A percentile compares a stretch with the other conserved stretches of the same genome.
phyloP scores from a whole-genome alignment of 1,284 basidiomycete species.

The Ganoderma meredithae region DNA sequence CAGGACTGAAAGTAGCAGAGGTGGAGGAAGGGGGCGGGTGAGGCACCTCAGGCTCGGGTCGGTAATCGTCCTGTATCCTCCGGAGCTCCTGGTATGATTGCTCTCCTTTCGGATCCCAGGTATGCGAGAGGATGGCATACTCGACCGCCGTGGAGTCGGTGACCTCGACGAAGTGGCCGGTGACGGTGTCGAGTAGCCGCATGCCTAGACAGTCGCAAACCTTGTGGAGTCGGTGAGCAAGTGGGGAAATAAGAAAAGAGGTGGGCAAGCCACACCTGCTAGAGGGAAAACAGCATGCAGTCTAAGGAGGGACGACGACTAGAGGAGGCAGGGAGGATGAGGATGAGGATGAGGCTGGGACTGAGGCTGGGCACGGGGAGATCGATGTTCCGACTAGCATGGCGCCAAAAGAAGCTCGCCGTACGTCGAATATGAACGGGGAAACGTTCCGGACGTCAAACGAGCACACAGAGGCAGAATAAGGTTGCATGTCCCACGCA shows the following conservation, averaged over 20 bases:
- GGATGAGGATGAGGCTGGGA: neutral
- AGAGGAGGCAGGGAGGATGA: neutral
- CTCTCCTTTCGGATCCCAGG: slow-evolving; percentile 16
- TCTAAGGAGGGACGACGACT: neutral
- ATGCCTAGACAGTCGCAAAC: neutral
- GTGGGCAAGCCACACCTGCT: neutral
- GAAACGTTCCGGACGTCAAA: slow-evolving; percentile 1
- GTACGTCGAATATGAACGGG: slow-evolving; percentile 4
- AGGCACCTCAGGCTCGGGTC: neutral
- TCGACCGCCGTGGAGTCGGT: neutral
- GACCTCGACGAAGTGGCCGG: slow-evolving; percentile 14
- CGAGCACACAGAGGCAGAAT: neutral
- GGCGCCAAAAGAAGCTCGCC: slow-evolving; percentile 6
- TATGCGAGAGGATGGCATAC: slow-evolving; percentile 22
- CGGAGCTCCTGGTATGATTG: slow-evolving; percentile 17
- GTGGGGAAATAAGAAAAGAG: neutral
- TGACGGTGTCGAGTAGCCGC: slow-evolving; percentile 17
- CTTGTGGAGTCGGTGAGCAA: neutral
- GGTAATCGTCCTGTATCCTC: slow-evolving; percentile 3
- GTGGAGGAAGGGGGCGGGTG: neutral
- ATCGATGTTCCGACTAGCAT: slow-evolving; percentile 5
- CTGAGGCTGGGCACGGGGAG: neutral
- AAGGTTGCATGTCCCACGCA: neutral
- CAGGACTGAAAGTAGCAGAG: neutral
- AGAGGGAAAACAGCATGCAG: neutral